Percentiles rank a stretch among this genome's conserved stretches.
These are phyloP conservation scores for Anethum foeniculum DNA, from an alignment of 140 eudicot genomes.

Conservation along the genomic window DNA sequence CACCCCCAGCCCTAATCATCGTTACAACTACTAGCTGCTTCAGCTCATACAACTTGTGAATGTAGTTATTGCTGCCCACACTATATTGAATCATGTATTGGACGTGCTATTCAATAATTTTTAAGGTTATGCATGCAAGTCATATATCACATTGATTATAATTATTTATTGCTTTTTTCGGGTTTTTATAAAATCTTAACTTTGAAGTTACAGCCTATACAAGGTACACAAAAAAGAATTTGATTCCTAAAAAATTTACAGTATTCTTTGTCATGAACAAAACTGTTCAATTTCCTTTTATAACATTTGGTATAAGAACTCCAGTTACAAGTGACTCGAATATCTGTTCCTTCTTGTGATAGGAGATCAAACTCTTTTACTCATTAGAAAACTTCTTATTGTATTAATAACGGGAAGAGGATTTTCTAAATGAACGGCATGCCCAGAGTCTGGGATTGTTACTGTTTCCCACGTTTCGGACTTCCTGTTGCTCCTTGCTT, in stretches of 20 bases:
- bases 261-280: neutral
- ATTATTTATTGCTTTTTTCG: neutral
- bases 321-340: neutral
- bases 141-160: neutral
- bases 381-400: slow-evolving; percentile 39
- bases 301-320: neutral
- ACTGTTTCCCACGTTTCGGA: slow-evolving; percentile 23
- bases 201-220: neutral
- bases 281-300: neutral
- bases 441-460: slow-evolving; percentile 64
- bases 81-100: neutral
- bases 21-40: neutral
- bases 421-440: slow-evolving; percentile 87
- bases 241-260: no score
- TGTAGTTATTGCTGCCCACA: neutral
- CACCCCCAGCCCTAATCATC: neutral
- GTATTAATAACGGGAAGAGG: slow-evolving; percentile 57
- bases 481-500: slow-evolving; percentile 7
- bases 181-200: neutral
- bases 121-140: neutral
- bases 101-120: neutral
- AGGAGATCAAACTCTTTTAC: slow-evolving; percentile 20
- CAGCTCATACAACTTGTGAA: neutral
- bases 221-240: no score
- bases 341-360: neutral